phyloP scores from a whole-genome alignment of 2,329 filamentous ascomycete genomes.

The Fusarium metavorans region DNA sequence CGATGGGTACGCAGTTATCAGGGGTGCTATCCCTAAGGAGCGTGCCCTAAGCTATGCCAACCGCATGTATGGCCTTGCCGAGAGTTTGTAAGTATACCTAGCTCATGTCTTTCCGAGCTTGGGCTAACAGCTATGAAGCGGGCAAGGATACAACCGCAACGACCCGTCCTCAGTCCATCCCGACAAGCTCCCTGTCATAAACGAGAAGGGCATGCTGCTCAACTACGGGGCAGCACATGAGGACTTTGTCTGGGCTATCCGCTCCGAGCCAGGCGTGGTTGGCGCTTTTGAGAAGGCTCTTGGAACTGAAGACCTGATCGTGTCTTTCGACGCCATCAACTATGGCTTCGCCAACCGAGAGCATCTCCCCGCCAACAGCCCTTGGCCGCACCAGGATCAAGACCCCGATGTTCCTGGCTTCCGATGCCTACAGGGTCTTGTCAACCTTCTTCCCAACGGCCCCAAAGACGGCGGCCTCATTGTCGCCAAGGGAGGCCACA shows the following conservation, averaged over 20 bases:
- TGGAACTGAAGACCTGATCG: constrained; percentile 59
- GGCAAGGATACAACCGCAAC: constrained; percentile 35
- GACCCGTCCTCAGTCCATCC: constrained; percentile 33
- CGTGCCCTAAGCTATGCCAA: constrained; percentile 39
- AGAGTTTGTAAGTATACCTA: constrained; percentile 31
- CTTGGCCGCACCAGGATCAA: constrained; percentile 41
- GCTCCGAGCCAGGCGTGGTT: constrained; percentile 59
- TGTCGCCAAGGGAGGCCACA: constrained; percentile 43
- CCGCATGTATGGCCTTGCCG: constrained; percentile 38
- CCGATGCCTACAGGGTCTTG: constrained; percentile 63
- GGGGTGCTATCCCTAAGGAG: constrained; percentile 35
- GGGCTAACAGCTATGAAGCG: constrained; percentile 11
- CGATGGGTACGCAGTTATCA: constrained; percentile 37
- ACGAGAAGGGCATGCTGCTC: constrained; percentile 60
- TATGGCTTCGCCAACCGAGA: constrained; percentile 57
- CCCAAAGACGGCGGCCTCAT: constrained; percentile 52
- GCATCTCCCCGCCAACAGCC: constrained; percentile 43
- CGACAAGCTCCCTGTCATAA: constrained; percentile 41
- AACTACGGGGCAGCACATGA: constrained; percentile 62
- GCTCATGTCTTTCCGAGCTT: accelerated
- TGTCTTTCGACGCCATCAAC: constrained; percentile 56
- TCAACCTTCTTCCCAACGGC: constrained; percentile 55
- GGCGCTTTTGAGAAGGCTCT: constrained; percentile 60
- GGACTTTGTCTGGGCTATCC: constrained; percentile 60
- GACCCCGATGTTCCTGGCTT: constrained; percentile 53